Conservation (phyloP, 352 stramenopile genomes). For the Phytopythium vexans region DNA sequence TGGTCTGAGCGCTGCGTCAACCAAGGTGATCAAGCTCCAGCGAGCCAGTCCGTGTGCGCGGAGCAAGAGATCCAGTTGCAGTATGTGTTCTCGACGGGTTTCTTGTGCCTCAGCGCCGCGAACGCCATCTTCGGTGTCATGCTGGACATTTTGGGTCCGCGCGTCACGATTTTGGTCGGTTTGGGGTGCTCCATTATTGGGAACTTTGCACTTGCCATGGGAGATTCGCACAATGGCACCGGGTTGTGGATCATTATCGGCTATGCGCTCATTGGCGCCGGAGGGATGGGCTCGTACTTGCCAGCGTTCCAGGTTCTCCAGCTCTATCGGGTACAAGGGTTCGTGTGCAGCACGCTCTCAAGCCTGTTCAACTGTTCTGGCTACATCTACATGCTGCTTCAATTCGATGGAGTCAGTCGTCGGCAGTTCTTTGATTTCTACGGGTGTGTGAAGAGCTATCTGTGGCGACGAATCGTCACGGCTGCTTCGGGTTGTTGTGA, state of each 20-base stretch:
- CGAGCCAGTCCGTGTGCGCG: conserved; percentile 27
- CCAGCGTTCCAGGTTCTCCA: conserved; percentile 80
- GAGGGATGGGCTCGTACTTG: conserved; percentile 74
- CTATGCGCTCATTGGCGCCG: conserved; percentile 64
- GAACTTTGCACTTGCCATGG: conserved; percentile 57
- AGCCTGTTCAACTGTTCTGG: conserved; percentile 84
- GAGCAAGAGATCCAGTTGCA: conserved; percentile 70
- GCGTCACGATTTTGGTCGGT: conserved; percentile 49
- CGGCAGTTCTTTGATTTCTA: conserved; percentile 55
- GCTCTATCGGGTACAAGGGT: conserved; percentile 67
- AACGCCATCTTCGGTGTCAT: conserved; percentile 80
- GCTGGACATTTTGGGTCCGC: conserved; percentile 63
- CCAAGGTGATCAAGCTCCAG: conserved; percentile 1
- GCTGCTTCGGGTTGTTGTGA: neutral
- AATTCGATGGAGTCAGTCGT: conserved; percentile 45
- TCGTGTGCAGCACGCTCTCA: conserved; percentile 77
- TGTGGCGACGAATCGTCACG: neutral
- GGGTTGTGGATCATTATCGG: conserved; percentile 61
- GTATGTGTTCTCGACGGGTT: conserved; percentile 76
- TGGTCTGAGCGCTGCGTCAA: conserved; percentile 58
- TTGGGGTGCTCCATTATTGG: conserved; percentile 42
- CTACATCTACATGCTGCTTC: conserved; percentile 83
- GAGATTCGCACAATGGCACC: conserved; percentile 45
- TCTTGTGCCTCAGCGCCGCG: conserved; percentile 74
- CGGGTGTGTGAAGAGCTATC: conserved; percentile 30